Evolutionary conservation across 2,329 filamentous ascomycete species (phyloP).

Genomic region (Pestalotiopsis fici): DNA sequence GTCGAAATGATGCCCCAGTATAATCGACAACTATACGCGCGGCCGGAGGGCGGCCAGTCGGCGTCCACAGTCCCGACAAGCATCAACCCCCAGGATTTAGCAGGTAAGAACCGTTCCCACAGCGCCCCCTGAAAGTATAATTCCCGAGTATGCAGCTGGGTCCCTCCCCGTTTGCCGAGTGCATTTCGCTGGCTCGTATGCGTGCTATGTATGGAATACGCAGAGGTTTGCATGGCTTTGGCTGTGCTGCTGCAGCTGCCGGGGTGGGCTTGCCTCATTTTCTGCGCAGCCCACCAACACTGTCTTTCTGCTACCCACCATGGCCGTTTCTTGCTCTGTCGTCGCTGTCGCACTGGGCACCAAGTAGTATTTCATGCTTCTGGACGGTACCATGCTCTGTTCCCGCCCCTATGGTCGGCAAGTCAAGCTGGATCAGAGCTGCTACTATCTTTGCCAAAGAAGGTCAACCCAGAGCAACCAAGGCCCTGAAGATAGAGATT

Average conservation of each 20-base stretch:
- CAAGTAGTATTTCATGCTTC: background rate
- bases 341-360: background rate
- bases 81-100: background rate
- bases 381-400: background rate
- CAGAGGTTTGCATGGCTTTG: background rate
- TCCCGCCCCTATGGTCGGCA: background rate
- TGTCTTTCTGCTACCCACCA: background rate
- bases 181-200: background rate
- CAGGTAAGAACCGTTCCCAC: slow-evolving; percentile 1
- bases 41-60: background rate
- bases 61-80: background rate
- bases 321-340: background rate
- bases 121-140: background rate
- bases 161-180: background rate
- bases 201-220: background rate
- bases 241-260: background rate
- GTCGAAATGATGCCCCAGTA: slow-evolving; percentile 4
- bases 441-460: background rate
- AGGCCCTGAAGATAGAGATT: background rate
- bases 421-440: background rate
- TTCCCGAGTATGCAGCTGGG: background rate
- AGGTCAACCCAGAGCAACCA: no score
- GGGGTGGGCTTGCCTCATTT: background rate
- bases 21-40: slow-evolving; percentile 7
- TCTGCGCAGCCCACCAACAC: background rate